Evolutionary conservation across 345 rosid genomes (phyloP), one percentile per base, ranked within the genome.

Genomic region (Citrus glauca): DNA sequence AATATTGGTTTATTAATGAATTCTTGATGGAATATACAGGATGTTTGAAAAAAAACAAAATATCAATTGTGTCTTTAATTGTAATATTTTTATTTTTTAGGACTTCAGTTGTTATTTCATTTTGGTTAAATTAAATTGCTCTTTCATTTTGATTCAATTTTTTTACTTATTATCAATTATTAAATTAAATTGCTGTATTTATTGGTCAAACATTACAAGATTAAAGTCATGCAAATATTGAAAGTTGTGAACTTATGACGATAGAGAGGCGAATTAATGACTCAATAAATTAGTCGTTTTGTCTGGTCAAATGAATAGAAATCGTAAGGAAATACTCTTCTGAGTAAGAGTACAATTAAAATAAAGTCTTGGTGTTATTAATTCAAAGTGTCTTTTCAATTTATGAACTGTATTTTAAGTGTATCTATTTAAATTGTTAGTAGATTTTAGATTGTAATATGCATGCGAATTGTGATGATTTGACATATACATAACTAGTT

Each of bases 171-270:
- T 59, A 7, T 22, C 4, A n/a, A 2, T 30, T 14, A 30, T 14
- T 30, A 19, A 17, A 62, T 62, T 25, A 62, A 62, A 32, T 19
- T 28, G 19, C 30, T 57, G 53, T n/a, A 72, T 57, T 60, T 79
- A 59, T 53, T 74, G 75, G 82, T 74, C 82, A 80, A 80, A 80
- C 13, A 68, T 70, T 64, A 16, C 28, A 74, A 24, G 33, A 33
- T 4, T 28, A 38, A 19, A 30, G 10, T 20, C 0, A 66, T 20
- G 28, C 11, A 22, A 66, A 66, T 9, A 25, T 27, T 62, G 72
- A 64, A 50, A 71, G 40, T 64, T 17, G 6, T 50, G 22, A 50
- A 17, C 55, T 50, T 50, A 7, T 55, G 77, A 78, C 66, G 64
- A 53, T 22, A 48, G 22, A 57, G 42, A 22, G 30, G 50, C 11